A percentile compares a stretch with the other conserved stretches of the same genome.
Evolutionary conservation across 2,329 filamentous ascomycete genomes (phyloP).

Genomic region (Botryotinia globosa): DNA sequence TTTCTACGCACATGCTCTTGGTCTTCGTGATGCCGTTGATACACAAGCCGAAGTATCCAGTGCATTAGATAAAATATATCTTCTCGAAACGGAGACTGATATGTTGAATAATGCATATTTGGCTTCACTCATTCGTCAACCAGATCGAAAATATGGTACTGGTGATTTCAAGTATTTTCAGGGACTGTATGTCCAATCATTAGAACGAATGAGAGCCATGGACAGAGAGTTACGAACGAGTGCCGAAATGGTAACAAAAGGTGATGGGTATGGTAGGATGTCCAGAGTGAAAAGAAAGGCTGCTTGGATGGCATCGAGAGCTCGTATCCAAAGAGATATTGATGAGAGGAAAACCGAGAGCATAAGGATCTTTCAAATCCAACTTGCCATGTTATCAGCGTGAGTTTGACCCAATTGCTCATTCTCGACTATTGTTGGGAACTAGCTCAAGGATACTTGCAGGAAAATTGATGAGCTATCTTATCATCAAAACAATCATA

Average conservation of each 20-base stretch:
- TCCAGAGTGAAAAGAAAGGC: conserved; percentile 29
- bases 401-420: conserved; percentile 21
- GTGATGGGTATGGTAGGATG: conserved; percentile 26
- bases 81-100: conserved; percentile 29
- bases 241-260: conserved; percentile 22
- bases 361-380: conserved; percentile 29
- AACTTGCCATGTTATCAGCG: conserved; percentile 29
- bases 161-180: conserved; percentile 31
- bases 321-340: conserved; percentile 26
- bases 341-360: conserved; percentile 29
- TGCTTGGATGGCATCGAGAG: conserved; percentile 27
- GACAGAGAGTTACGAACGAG: conserved; percentile 24
- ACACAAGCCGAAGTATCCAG: conserved; percentile 28
- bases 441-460: conserved; percentile 15
- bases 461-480: conserved; percentile 31
- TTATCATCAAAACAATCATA: conserved; percentile 30
- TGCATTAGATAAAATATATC: conserved; percentile 29
- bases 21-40: conserved; percentile 28
- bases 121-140: conserved; percentile 27
- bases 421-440: conserved; percentile 1
- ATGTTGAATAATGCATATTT: conserved; percentile 31
- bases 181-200: conserved; percentile 24
- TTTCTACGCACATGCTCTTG: conserved; percentile 28
- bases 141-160: conserved; percentile 25
- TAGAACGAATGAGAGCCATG: conserved; percentile 26